A percentile compares a stretch with the other conserved stretches of the same genome.
phyloP scores from a whole-genome alignment of 2,329 filamentous ascomycete species.

The Beauveria australis region DNA sequence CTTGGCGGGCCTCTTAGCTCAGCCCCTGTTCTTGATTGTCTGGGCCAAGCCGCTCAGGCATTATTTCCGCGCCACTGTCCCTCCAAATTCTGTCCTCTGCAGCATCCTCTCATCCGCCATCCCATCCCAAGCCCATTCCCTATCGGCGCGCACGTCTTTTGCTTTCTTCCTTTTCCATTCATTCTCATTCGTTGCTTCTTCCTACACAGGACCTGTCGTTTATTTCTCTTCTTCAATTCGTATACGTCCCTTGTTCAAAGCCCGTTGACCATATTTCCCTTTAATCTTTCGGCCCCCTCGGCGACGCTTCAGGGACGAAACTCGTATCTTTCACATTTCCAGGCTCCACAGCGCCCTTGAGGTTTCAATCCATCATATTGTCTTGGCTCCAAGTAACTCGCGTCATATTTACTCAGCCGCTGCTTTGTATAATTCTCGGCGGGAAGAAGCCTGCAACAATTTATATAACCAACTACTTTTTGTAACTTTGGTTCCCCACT shows the following conservation, averaged over 20 bases:
- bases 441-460: not conserved
- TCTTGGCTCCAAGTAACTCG: not conserved
- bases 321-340: not conserved
- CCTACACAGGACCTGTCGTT: not conserved
- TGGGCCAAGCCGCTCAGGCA: not conserved
- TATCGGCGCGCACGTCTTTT: not conserved
- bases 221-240: not conserved
- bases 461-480: not conserved
- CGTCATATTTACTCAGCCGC: not conserved
- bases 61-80: not conserved
- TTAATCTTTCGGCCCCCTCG: not conserved
- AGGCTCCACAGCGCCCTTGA: not conserved
- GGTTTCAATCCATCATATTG: not conserved
- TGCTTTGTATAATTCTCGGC: not conserved
- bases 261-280: not conserved
- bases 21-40: not conserved
- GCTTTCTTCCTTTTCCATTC: not conserved
- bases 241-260: not conserved
- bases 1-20: not conserved
- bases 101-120: not conserved
- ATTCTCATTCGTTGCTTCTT: not conserved
- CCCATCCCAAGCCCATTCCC: not conserved
- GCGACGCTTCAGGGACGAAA: not conserved
- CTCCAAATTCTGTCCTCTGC: constrained; percentile 6
- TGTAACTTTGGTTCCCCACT: not conserved